phyloP scores from a whole-genome alignment of 345 rosid species.

The Populus tremula region DNA sequence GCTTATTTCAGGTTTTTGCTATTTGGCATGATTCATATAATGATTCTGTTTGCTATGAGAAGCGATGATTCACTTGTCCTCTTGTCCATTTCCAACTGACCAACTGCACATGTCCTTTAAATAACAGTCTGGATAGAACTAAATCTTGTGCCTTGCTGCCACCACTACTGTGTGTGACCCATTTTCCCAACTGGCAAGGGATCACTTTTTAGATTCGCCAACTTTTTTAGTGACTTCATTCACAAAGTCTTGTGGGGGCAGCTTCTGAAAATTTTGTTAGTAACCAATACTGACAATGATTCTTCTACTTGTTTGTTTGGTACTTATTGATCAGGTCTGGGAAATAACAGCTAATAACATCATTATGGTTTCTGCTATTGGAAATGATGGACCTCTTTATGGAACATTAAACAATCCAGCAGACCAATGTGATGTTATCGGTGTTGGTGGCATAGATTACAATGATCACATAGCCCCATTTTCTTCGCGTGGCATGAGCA shows the following conservation, averaged over 20 bases:
- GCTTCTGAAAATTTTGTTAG: constrained; percentile 4
- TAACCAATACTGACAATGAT: not conserved
- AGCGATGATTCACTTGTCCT: not conserved
- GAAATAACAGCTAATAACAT: constrained; percentile 97
- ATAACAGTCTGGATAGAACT: constrained; percentile 1
- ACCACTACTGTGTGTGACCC: not conserved
- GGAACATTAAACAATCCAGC: constrained; percentile 98
- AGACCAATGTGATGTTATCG: constrained; percentile 97
- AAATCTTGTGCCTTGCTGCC: not conserved
- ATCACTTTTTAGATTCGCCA: not conserved
- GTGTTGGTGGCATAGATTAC: constrained; percentile 98
- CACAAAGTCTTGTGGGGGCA: not conserved
- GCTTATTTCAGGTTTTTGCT: not conserved
- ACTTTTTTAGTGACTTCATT: not conserved
- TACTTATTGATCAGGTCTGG: constrained; percentile 71
- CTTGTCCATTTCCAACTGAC: not conserved
- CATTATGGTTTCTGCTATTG: constrained; percentile 99
- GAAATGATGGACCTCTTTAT: constrained; percentile 98
- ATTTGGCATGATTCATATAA: not conserved
- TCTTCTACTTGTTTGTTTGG: constrained; percentile 4
- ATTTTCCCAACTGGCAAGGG: not conserved
- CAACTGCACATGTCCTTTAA: not conserved
- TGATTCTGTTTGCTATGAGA: not conserved
- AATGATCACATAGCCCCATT: constrained; percentile 95
- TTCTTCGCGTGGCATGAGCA: constrained; percentile 99